A percentile compares a stretch with the other conserved stretches of the same genome.
These are phyloP conservation scores for Patellifolia procumbens DNA, from an alignment of 179 eudicot genomes.

Conservation along the genomic window DNA sequence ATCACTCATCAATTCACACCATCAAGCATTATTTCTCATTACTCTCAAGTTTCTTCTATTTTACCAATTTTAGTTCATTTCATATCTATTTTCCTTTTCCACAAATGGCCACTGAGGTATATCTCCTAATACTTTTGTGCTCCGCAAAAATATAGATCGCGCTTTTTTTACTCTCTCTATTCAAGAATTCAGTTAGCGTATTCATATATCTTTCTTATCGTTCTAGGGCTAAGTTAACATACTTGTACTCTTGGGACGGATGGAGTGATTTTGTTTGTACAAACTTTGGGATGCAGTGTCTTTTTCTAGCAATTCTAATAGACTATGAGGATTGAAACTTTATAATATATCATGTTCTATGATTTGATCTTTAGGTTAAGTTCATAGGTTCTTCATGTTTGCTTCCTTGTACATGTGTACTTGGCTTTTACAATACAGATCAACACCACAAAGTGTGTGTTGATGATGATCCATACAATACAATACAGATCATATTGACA, in stretches of 20 bases:
- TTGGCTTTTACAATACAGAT: background rate
- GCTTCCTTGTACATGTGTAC: background rate
- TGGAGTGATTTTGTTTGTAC: background rate
- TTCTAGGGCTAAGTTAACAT: no score
- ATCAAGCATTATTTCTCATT: constrained; percentile 1
- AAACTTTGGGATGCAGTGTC: background rate
- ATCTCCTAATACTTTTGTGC: background rate
- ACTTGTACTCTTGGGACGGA: no score
- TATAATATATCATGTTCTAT: background rate
- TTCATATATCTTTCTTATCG: no score
- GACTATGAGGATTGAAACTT: background rate
- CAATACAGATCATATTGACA: background rate
- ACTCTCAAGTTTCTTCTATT: background rate
- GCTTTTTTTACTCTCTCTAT: background rate
- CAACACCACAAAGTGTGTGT: background rate
- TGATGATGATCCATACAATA: constrained; percentile 6
- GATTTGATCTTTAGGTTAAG: background rate
- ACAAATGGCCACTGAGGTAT: constrained; percentile 60
- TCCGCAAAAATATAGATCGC: background rate
- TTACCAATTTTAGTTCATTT: constrained; percentile 9
- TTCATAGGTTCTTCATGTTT: background rate
- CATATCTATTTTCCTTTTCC: constrained; percentile 18
- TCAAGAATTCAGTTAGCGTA: background rate
- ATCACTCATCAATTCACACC: constrained; percentile 34
- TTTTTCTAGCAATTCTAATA: background rate